Evolutionary conservation across 768 basidiomycete species (phyloP), one percentile per base, ranked within the genome.

Genomic region (Pleurotus giganteus): DNA sequence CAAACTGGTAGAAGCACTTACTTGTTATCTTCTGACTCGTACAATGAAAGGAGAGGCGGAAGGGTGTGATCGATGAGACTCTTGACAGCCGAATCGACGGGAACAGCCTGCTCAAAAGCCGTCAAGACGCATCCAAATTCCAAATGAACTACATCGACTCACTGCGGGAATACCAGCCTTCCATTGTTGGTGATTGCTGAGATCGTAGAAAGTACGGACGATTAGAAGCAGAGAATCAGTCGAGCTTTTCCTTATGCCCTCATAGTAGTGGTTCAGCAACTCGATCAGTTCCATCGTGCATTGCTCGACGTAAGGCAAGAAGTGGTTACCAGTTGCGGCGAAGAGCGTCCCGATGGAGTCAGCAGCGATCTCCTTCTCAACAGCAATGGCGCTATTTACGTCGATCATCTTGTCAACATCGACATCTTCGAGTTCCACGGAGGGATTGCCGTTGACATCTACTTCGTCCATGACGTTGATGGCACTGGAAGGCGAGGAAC

Each of bases 291-390:
- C 87, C 49, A 92, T 73, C 43, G 90, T 84, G 62, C 82, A 87
- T 58, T 80, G 74, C 73, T 98, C 94, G 58, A 98, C 85, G 66
- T 82, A 98, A 3, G 94, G 93, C 62, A 98, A 77, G 85, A 96
- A 98, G 64, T 91, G 87, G 44, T 69, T 71, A 63, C 85, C 84
- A 27, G 91, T 93, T 9, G 89, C 81, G 27, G 83, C 78, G 67
- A 98, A 98, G 58, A 99, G 72, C 31, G 89, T 88, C 57, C 96
- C 94, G 60, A 98, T 87, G 4, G 95, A 93, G 67, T 98, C 95
- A 23, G 94, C 93, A 19, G 97, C 95, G 57, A 98, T 97, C 77
- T 99, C 97, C 73, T 99, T 99, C 79, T 99, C 97, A 54, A 98
- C 94, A 39, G 95, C 95, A 60, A 98, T 88, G 19, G 94, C 95